Base-by-base conservation (phyloP, 1,284 basidiomycete genomes). In the Austropuccinia psidii region DNA sequence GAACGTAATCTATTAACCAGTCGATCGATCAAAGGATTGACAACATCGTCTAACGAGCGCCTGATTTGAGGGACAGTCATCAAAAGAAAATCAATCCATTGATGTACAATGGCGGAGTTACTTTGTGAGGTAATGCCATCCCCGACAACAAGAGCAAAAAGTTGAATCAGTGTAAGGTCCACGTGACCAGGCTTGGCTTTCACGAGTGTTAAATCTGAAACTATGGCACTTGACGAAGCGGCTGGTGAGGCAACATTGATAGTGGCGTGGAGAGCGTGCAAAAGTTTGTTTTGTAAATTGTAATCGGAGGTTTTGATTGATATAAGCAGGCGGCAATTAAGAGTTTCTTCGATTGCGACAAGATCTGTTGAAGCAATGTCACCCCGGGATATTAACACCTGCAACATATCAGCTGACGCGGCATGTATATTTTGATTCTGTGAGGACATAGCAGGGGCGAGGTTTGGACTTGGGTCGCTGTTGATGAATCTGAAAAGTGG, bases 21-120 rank as follows among this genome's bases (percentile, higher is more conserved):
- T 77, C 89, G 89, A 75, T 93, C 91, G 75, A 87, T 89, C 27
- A 98, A 83, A 0, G 91, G 88, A 17, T 87, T 83, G n/a, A 96
- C 83, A 47, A 89, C 84, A 17, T 84, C 82, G 50, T 87, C 86
- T 7, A 91, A 82, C 27, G 86, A 83, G 52, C 87, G 86, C 75
- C 90, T 89, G 78, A 91, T 90, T 77, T 90, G 88, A 0, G 91
- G 88, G 8, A 94, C 83, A 0, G 91, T 90, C 88, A 91, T 91
- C 67, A 97, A 85, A 73, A 97, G 85, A 79, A 98, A 98, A 80
- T 98, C 95, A 27, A 97, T 85, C 95, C 95, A 98, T 79, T 96
- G 91, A 78, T 95, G 92, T 15, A 96, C 82, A 27, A 94, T 85
- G 0, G 90, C 85, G 24, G 88, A 86, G 80, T 94, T 95, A 27